Evolutionary conservation across 2,329 filamentous ascomycete genomes (phyloP).

Genomic region (Pyrenophora seminiperda): DNA sequence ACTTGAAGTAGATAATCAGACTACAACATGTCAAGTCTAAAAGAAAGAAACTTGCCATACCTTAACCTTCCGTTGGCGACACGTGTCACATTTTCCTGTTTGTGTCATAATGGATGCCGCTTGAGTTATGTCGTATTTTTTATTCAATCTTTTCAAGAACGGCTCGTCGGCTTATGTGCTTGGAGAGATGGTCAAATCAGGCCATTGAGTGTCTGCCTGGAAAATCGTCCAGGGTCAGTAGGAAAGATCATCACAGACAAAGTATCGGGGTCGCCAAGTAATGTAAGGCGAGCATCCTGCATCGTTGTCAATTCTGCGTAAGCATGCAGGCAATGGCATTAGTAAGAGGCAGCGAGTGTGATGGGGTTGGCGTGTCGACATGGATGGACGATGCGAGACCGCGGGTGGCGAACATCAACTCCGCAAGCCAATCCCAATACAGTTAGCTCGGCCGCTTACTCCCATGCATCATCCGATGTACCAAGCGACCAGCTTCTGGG

Average conservation of each 20-base stretch:
- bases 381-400: neutral
- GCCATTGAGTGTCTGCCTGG: neutral
- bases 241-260: neutral
- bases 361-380: neutral
- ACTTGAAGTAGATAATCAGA: too few species aligned
- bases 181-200: neutral
- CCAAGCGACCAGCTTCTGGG: too few species aligned
- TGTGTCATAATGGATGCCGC: slow-evolving; percentile 28
- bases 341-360: neutral
- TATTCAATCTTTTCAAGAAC: too few species aligned
- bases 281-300: neutral
- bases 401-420: neutral
- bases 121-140: too few species aligned
- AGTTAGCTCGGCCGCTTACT: neutral
- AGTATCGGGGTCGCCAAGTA: neutral
- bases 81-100: slow-evolving; percentile 40
- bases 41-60: slow-evolving; percentile 10
- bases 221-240: neutral
- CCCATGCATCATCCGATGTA: too few species aligned
- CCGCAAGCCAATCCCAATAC: neutral
- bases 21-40: too few species aligned
- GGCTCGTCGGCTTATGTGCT: neutral
- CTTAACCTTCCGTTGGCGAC: slow-evolving; percentile 41
- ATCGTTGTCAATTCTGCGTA: neutral
- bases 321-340: neutral